Percentiles rank a stretch among this genome's conserved stretches.
These are phyloP conservation scores for Colletotrichum incanum DNA, from an alignment of 2,329 filamentous ascomycete genomes.

Conservation along the genomic window DNA sequence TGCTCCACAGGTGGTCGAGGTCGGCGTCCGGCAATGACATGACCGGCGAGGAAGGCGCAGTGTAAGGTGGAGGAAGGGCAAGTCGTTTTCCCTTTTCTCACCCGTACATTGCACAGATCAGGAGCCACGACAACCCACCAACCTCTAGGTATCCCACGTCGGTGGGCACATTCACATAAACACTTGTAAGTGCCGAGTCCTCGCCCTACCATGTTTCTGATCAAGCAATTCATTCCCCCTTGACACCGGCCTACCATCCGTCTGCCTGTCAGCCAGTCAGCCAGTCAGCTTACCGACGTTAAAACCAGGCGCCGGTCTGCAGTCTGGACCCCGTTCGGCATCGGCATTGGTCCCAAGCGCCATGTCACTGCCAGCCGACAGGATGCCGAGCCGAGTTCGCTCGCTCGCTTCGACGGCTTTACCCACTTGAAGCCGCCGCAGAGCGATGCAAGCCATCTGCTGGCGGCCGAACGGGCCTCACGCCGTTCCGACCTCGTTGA, in stretches of 20 bases:
- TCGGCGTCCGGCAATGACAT: neutral
- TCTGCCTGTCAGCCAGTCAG: conserved; percentile 16
- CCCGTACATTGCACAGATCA: neutral
- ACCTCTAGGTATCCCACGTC: neutral
- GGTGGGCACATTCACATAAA: neutral
- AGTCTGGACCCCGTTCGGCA: neutral
- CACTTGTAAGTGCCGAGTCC: neutral
- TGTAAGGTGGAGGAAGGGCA: neutral
- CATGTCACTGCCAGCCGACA: neutral
- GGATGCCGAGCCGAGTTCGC: neutral
- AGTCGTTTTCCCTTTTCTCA: neutral
- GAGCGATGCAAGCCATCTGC: conserved; percentile 32
- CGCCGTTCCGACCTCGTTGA: conserved; percentile 25
- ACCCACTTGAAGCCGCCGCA: conserved; percentile 31
- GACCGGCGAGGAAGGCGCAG: neutral
- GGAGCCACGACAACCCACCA: neutral
- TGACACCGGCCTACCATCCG: neutral
- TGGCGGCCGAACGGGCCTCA: conserved; percentile 13
- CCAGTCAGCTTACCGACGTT: conserved; percentile 19
- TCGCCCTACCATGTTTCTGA: neutral
- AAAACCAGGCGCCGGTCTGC: neutral
- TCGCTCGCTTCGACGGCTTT: neutral
- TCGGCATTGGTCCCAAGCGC: neutral
- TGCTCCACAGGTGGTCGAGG: neutral
- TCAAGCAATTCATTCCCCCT: neutral